Evolutionary conservation across 495 filamentous ascomycete species (phyloP).

Genomic region (Pyrenula aspistea): DNA sequence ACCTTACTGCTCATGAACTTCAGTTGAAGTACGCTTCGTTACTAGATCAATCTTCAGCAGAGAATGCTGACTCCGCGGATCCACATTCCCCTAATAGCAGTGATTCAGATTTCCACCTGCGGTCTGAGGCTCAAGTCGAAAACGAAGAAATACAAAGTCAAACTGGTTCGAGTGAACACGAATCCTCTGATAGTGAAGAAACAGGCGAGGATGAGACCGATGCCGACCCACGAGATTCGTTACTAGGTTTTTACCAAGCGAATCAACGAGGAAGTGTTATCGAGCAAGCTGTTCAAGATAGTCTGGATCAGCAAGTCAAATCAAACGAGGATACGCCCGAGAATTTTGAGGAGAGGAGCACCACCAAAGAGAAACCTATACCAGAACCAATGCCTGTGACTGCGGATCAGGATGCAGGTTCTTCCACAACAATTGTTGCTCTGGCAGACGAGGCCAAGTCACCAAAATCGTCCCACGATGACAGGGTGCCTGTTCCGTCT

Average conservation of each 20-base stretch:
- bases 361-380: background rate
- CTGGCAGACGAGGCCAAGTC: constrained; percentile 14
- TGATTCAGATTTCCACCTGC: background rate
- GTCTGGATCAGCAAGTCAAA: background rate
- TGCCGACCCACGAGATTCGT: constrained; percentile 5
- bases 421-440: background rate
- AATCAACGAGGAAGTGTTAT: background rate
- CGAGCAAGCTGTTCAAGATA: background rate
- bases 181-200: background rate
- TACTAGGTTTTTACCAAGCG: background rate
- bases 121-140: background rate
- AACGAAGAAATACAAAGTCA: background rate
- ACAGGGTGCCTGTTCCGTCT: constrained; percentile 70
- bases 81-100: constrained; percentile 7
- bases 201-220: constrained; percentile 5
- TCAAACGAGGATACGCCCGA: background rate
- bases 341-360: background rate
- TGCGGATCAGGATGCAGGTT: background rate
- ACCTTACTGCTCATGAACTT: constrained; percentile 67
- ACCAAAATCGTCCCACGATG: constrained; percentile 20
- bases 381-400: background rate
- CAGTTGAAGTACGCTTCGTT: constrained; percentile 56
- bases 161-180: background rate
- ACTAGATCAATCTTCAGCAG: background rate
- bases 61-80: background rate